Evolutionary conservation across 2,329 filamentous ascomycete species (phyloP), one percentile per base, ranked within the genome.

Genomic region (Aspergillus novoparasiticus): DNA sequence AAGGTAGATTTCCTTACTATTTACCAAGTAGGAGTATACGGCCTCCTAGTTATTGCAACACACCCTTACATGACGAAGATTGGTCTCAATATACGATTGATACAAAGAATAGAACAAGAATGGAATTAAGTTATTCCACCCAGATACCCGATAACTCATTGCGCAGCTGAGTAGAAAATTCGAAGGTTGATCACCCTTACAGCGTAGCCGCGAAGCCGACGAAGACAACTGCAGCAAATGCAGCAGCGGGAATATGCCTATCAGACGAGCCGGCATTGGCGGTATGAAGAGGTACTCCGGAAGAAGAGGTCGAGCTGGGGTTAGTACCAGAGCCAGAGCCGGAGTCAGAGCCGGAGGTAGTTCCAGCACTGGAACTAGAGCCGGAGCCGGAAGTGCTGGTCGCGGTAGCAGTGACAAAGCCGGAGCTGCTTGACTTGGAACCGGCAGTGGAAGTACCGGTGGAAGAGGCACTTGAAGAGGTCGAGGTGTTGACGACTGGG

Each of bases 191-290:
- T 32, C 23, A 41, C 26, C 45, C 46, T 60, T 71, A 80, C 67
- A 81, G 68, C 36, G 76, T 71, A 51, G 76, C 77, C 23, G 76
- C 77, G 50, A 79, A 74, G 46, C 79, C 79, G 39, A 79, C 69
- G 62, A 80, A 78, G n/a, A 79, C 73, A 46, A 77, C 77, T 50
- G 78, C 75, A 55, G 74, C 76, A 58, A 80, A 74, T 9, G 75
- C 74, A 54, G 74, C 75, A 36, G 75, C 71, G 39, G 78, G 77
- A 54, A 76, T 71, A 39, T 77, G 74, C 39, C 74, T 72, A 62
- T 73, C 72, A 30, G 74, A 71, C 11, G 72, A 71, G 32, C 70
- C 73, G 57, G 72, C 68, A 50, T 62, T 64, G 41, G 69, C 67
- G 14, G 64, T 69, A 34, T 68, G 65, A 19, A 67, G 63, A 55